Base-by-base conservation (phyloP, 2,329 filamentous ascomycete species). In the Blumeriella jaapii region DNA sequence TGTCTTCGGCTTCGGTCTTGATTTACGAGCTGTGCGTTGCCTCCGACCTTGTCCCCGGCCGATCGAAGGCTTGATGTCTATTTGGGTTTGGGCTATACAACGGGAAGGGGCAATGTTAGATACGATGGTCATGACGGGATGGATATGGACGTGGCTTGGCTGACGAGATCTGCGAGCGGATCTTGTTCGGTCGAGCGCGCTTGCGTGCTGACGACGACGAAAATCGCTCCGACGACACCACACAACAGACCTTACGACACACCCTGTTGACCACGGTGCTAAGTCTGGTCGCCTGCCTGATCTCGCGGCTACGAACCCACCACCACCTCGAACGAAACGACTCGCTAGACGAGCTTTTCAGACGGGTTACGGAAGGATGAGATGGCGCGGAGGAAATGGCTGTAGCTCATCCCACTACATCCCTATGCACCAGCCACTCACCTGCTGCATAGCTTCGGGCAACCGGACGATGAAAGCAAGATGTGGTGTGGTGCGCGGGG, bases 401-500 rank as follows among this genome's bases (percentile, higher is more conserved):
- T 48, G 47, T 50, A 53, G 50, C 33, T 51, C 50, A 52, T 52
- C 49, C 47, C 50, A 52, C 49, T 51, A 47, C 46, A 49, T 52
- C 44, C 46, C 40, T 39, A 44, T 31, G 32, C 39, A 33, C 33
- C 39, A 26, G 36, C 31, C 39, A 15, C 18, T 27, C 25, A 25
- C 22, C 6, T 16, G 15, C 32, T 20, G 22, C 14, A 10, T 23
- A 15, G 6, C 14, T 19, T 20, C 18, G 26, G 31, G 31, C 34
- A 20, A 17, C 15, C n/a, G n/a, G n/a, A n/a, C n/a, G n/a, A n/a
- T n/a, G n/a, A n/a, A n/a, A n/a, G n/a, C n/a, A n/a, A 19, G 22
- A 27, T 14, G 13, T 10, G 11, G 31, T 19, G 20, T 12, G 26
- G 18, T 41, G 39, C 39, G 39, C 40, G 44, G 30, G 42, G 31